Evolutionary conservation across 2,329 filamentous ascomycete species (phyloP).

Genomic region (Magnaporthales sp.): DNA sequence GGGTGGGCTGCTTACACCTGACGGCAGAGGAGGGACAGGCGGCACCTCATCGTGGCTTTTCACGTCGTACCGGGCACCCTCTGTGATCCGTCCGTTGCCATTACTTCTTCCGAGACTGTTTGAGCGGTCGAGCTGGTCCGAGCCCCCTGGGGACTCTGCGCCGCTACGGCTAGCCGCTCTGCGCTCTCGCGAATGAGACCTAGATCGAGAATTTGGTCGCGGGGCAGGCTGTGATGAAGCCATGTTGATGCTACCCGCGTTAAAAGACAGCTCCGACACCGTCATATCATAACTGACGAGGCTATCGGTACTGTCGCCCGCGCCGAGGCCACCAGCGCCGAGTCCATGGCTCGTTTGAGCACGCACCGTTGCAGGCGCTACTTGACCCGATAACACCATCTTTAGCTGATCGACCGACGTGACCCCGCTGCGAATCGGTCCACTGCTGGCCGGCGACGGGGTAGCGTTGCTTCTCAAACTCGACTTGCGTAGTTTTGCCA

Average conservation of each 20-base stretch:
- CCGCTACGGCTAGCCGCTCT: constrained; percentile 2
- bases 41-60: constrained; percentile 31
- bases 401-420: constrained; percentile 57
- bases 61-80: constrained; percentile 12
- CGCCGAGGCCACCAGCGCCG: constrained; percentile 34
- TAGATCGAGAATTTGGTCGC: not conserved
- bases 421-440: constrained; percentile 31
- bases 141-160: not conserved
- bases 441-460: constrained; percentile 24
- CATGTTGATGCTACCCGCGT: constrained; percentile 14
- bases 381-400: constrained; percentile 48
- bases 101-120: not conserved
- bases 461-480: constrained; percentile 45
- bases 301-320: constrained; percentile 53
- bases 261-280: constrained; percentile 58
- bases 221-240: not conserved
- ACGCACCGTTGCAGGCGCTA: constrained; percentile 26
- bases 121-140: not conserved
- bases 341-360: constrained; percentile 22
- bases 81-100: constrained; percentile 20
- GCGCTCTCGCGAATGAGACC: constrained; percentile 9
- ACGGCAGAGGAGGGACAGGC: constrained; percentile 47
- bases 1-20: constrained; percentile 10
- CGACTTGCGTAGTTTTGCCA: constrained; percentile 40
- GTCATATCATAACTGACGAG: constrained; percentile 63